Evolutionary conservation across 768 basidiomycete species (phyloP).

Genomic region (Steccherinum ochraceum): DNA sequence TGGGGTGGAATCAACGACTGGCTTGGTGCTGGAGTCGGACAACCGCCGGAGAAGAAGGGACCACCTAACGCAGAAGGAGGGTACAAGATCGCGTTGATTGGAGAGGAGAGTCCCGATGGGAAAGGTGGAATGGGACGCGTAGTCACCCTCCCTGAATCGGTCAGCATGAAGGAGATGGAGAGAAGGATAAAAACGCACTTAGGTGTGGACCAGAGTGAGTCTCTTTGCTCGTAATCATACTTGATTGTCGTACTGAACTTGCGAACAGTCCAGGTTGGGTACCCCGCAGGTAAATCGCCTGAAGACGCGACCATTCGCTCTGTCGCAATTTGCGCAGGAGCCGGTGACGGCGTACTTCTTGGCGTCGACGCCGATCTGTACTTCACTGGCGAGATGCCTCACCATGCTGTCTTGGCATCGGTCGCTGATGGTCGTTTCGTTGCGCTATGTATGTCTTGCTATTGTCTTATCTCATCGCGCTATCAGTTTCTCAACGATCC

Average conservation of each 20-base stretch:
- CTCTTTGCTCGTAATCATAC: constrained; percentile 2
- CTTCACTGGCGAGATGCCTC: constrained; percentile 90
- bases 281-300: constrained; percentile 21
- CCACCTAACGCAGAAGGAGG: constrained; percentile 14
- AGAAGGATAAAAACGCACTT: constrained; percentile 66
- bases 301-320: constrained; percentile 34
- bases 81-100: constrained; percentile 16
- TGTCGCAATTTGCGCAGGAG: constrained; percentile 89
- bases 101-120: constrained; percentile 7
- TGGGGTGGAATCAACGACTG: constrained; percentile 88
- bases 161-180: constrained; percentile 56
- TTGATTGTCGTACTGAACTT: constrained; percentile 12
- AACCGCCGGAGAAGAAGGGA: constrained; percentile 35
- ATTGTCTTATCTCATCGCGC: neutral
- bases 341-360: constrained; percentile 72
- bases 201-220: constrained; percentile 51
- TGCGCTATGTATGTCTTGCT: constrained; percentile 64
- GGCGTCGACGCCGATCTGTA: constrained; percentile 78
- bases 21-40: constrained; percentile 44
- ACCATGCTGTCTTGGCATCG: constrained; percentile 84
- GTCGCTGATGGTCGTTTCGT: constrained; percentile 73
- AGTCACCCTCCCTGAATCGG: constrained; percentile 52
- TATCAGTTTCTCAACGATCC: neutral
- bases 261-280: constrained; percentile 61
- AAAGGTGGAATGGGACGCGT: constrained; percentile 59